Percentiles rank a stretch among this genome's conserved stretches.
These are phyloP conservation scores for Agaricus blazei DNA, from an alignment of 768 basidiomycete genomes.

Conservation along the genomic window DNA sequence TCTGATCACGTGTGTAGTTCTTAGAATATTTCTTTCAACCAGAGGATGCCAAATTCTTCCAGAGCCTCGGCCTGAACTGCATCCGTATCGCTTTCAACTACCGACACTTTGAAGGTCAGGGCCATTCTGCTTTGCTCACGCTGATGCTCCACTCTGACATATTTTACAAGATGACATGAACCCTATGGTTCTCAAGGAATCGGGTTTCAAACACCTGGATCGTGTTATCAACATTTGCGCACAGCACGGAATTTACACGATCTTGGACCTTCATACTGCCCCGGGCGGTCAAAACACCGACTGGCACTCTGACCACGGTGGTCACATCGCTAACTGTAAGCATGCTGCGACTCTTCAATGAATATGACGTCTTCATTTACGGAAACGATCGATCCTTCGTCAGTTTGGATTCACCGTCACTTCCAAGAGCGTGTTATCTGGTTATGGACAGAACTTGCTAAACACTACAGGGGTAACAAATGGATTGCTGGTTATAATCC, in stretches of 20 bases:
- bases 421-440: conserved; percentile 76
- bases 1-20: conserved; percentile 38
- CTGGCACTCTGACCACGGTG: conserved; percentile 76
- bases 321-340: conserved; percentile 58
- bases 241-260: conserved; percentile 71
- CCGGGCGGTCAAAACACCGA: conserved; percentile 73
- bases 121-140: not conserved
- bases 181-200: conserved; percentile 69
- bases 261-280: conserved; percentile 76
- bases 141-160: not conserved
- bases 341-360: not conserved
- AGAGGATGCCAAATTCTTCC: conserved; percentile 69
- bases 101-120: conserved; percentile 57
- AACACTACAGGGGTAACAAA: conserved; percentile 69
- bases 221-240: conserved; percentile 64
- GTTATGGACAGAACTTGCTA: conserved; percentile 75
- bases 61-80: conserved; percentile 72
- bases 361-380: not conserved
- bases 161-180: conserved; percentile 57
- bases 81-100: conserved; percentile 75
- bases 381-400: too few species aligned
- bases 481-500: conserved; percentile 90
- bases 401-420: conserved; percentile 80
- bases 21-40: conserved; percentile 79
- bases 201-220: conserved; percentile 82